These are phyloP conservation scores for Bidens hawaiensis DNA, from an alignment of 140 eudicot species.

Conservation along the genomic window DNA sequence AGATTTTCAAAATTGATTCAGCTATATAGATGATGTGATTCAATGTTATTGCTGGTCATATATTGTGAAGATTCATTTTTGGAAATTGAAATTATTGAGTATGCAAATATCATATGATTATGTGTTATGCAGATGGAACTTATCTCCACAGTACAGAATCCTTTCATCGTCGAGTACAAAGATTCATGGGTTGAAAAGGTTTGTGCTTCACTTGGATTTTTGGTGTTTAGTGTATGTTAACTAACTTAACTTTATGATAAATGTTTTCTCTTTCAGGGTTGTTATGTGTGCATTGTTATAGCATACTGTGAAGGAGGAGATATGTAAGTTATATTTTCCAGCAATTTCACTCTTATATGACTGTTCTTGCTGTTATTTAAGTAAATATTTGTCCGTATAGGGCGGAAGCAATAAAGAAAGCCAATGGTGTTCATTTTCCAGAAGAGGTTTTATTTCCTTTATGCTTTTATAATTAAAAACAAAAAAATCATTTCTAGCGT, in stretches of 20 bases:
- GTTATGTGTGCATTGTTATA: slow-evolving; percentile 94
- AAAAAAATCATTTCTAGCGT: too few species aligned
- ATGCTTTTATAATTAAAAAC: too few species aligned
- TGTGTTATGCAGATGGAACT: slow-evolving; percentile 80
- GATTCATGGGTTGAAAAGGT: slow-evolving; percentile 99
- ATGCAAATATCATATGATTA: slow-evolving; percentile 2
- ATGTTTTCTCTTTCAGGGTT: slow-evolving; percentile 47
- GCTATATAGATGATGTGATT: too few species aligned
- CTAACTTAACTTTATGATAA: not conserved
- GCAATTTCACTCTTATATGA: not conserved
- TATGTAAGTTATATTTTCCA: slow-evolving; percentile 55
- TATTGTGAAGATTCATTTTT: too few species aligned
- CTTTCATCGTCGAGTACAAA: slow-evolving; percentile 92
- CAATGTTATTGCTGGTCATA: too few species aligned
- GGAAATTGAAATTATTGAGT: not conserved
- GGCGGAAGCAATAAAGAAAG: slow-evolving; percentile 74
- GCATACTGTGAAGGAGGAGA: slow-evolving; percentile 99
- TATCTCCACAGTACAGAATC: slow-evolving; percentile 67
- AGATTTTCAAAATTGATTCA: too few species aligned
- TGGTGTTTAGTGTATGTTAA: not conserved
- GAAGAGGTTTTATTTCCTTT: slow-evolving; percentile 64
- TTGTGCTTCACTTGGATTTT: slow-evolving; percentile 25
- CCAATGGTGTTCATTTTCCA: slow-evolving; percentile 74
- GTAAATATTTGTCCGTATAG: slow-evolving; percentile 34
- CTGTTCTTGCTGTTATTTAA: not conserved